These are phyloP conservation scores for Oryza nivara DNA, from an alignment of 176 grass and related monocot genomes.

Conservation along the genomic window DNA sequence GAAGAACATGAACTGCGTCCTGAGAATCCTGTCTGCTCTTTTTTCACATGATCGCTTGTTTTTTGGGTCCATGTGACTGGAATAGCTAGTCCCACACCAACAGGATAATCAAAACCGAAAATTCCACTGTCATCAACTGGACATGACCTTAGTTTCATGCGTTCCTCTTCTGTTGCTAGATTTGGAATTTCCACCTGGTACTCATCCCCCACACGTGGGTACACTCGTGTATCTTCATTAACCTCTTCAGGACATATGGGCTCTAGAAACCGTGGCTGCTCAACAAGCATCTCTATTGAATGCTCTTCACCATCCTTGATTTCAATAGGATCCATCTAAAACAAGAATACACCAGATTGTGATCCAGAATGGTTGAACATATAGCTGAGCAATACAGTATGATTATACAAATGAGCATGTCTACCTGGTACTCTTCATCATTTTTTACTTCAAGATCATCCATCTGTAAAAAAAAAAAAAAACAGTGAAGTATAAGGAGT, in stretches of 20 bases:
- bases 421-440: slow-evolving; percentile 56
- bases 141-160: slow-evolving; percentile 29
- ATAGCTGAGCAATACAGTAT: slow-evolving; percentile 14
- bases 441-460: slow-evolving; percentile 64
- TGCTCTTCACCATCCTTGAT: slow-evolving; percentile 58
- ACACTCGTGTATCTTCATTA: slow-evolving; percentile 64
- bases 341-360: slow-evolving; percentile 29
- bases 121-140: slow-evolving; percentile 28
- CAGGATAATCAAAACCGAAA: slow-evolving; percentile 49
- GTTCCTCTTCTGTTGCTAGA: slow-evolving; percentile 48
- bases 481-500: slow-evolving; percentile 29
- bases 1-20: slow-evolving; percentile 19
- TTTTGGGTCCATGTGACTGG: slow-evolving; percentile 64
- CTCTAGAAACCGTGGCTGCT: slow-evolving; percentile 59
- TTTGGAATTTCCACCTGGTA: slow-evolving; percentile 78
- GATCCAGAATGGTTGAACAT: slow-evolving; percentile 28
- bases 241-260: slow-evolving; percentile 57
- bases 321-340: slow-evolving; percentile 71
- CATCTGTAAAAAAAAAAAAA: slow-evolving; percentile 61
- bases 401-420: slow-evolving; percentile 37
- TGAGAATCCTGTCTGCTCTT: slow-evolving; percentile 31
- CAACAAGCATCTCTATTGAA: slow-evolving; percentile 53
- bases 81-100: slow-evolving; percentile 62
- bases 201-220: slow-evolving; percentile 75
- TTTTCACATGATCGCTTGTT: slow-evolving; percentile 41